A percentile compares a stretch with the other conserved stretches of the same genome.
phyloP scores from a whole-genome alignment of 257 asterid genomes.

The Dorcoceras hygrometricum region DNA sequence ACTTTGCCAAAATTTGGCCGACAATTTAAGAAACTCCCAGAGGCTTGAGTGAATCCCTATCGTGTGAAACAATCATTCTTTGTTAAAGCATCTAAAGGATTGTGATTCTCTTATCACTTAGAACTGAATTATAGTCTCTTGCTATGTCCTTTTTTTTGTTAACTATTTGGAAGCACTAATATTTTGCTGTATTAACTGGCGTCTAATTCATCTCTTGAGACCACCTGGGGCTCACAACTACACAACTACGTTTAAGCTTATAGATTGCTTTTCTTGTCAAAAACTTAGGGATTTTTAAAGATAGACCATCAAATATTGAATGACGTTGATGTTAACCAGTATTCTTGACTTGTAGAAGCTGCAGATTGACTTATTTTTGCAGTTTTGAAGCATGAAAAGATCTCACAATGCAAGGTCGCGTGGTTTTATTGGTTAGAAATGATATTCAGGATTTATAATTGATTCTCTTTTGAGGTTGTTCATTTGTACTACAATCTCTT shows the following conservation, averaged over 20 bases:
- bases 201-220: neutral
- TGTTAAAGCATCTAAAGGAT: neutral
- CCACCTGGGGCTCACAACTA: neutral
- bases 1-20: conserved; percentile 10
- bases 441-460: neutral
- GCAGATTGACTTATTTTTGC: conserved; percentile 6
- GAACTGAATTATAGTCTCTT: conserved; percentile 4
- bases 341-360: neutral
- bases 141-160: neutral
- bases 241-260: neutral
- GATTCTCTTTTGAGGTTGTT: neutral
- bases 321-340: neutral
- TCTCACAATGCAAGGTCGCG: neutral
- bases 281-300: neutral
- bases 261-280: no score
- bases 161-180: neutral
- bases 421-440: neutral
- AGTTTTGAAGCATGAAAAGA: neutral
- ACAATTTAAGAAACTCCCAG: conserved; percentile 6
- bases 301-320: neutral
- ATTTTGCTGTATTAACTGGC: neutral
- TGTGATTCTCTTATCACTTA: neutral
- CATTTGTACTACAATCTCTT: neutral
- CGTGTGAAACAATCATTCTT: neutral
- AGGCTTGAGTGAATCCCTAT: neutral